Conservation (phyloP, 177 flowering plant species). For the Vitis hybrid region DNA sequence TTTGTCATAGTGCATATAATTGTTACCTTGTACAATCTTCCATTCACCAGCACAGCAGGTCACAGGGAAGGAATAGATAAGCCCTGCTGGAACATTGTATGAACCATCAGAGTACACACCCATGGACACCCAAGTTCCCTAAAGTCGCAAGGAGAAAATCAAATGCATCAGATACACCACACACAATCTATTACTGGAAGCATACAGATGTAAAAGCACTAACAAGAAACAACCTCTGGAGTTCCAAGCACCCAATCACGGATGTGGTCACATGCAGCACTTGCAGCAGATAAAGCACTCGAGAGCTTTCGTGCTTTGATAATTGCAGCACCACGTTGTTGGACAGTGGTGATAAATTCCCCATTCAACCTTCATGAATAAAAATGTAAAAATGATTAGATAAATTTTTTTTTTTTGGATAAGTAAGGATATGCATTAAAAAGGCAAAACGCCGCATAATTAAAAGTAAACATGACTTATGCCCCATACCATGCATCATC, state of each 20-base stretch:
- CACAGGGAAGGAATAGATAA: conserved; percentile 72
- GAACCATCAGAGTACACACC: conserved; percentile 78
- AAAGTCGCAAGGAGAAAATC: background rate
- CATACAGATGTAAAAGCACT: background rate
- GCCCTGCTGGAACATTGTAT: conserved; percentile 61
- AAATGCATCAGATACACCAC: background rate
- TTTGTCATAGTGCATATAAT: background rate
- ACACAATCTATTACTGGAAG: background rate
- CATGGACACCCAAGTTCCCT: conserved; percentile 79
- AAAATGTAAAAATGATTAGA: background rate
- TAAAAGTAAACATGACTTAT: background rate
- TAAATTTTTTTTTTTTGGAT: too few species aligned
- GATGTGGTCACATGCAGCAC: conserved; percentile 72
- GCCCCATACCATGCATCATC: conserved; percentile 53
- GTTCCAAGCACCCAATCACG: conserved; percentile 80
- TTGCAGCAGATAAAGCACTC: conserved; percentile 76
- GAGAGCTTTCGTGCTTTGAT: conserved; percentile 74
- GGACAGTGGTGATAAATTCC: conserved; percentile 62
- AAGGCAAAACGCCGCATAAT: too few species aligned
- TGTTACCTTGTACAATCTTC: conserved; percentile 62
- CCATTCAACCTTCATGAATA: conserved; percentile 47
- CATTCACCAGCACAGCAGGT: conserved; percentile 63
- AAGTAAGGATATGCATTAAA: too few species aligned
- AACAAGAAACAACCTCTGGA: conserved; percentile 42
- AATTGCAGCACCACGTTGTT: conserved; percentile 77